phyloP scores from a whole-genome alignment of 140 eudicot species.

The Oenanthe javanica region DNA sequence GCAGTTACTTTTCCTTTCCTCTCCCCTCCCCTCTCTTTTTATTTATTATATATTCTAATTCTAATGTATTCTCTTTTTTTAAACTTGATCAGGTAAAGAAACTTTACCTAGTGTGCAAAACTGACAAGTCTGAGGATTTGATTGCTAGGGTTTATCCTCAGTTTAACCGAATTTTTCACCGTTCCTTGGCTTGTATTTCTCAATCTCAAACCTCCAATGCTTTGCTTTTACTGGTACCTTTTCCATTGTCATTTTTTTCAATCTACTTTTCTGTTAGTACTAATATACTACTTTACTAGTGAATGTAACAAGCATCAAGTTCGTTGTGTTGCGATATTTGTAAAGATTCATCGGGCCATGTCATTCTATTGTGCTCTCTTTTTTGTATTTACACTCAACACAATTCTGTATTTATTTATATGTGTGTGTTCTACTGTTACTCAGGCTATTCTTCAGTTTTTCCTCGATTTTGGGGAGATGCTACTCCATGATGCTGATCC shows the following conservation, averaged over 20 bases:
- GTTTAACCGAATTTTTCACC: slow-evolving; percentile 75
- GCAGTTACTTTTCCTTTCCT: slow-evolving; percentile 28
- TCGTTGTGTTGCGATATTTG: too few relatives aligned
- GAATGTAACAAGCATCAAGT: too few relatives aligned
- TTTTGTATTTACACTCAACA: too few relatives aligned
- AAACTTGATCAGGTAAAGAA: slow-evolving; percentile 50
- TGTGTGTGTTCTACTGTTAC: neutral
- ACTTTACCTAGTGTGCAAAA: slow-evolving; percentile 56
- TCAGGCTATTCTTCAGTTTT: slow-evolving; percentile 86
- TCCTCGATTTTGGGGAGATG: slow-evolving; percentile 79
- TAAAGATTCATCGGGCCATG: too few relatives aligned
- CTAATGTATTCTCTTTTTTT: neutral
- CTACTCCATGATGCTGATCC: slow-evolving; percentile 95
- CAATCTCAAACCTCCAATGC: slow-evolving; percentile 62
- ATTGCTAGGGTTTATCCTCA: slow-evolving; percentile 91
- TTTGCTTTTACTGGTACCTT: slow-evolving; percentile 65
- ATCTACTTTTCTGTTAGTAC: too few relatives aligned
- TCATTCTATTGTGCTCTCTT: neutral
- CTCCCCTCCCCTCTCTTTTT: neutral
- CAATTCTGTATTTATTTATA: too few relatives aligned
- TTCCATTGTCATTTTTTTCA: too few relatives aligned
- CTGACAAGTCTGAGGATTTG: slow-evolving; percentile 66
- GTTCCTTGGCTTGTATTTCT: slow-evolving; percentile 61
- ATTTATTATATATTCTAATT: neutral
- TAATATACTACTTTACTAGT: too few relatives aligned